Evolutionary conservation across 495 filamentous ascomycete genomes (phyloP), one percentile per base, ranked within the genome.

Genomic region (Amorphotheca resinae): DNA sequence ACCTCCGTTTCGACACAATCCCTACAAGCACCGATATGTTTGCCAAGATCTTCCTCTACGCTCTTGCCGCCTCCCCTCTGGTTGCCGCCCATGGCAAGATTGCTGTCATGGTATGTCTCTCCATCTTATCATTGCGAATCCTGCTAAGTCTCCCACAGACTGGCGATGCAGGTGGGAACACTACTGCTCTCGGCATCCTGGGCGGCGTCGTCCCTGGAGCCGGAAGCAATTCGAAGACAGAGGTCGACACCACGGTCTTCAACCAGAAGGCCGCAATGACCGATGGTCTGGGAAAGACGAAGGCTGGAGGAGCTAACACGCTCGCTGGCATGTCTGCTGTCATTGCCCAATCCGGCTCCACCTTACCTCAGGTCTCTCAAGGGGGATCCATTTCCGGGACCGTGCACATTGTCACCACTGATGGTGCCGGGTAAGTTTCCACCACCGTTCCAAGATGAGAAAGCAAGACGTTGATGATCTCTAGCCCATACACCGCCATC

Each of bases 351-450:
- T 63, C 60, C 2, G 62, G 62, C 26, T 20, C 22, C 32, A 59
- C 54, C 30, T 50, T 65, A 20, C 58, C 62, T 30, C 62, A 65
- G 42, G 53, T 65, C 18, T 56, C 53, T 18, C 9, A 36, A 6
- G 56, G 56, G 33, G 62, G 62, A 48, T 50, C 50, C 28, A 40
- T 65, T 42, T 47, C 52, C 26, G 60, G 59, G 33, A 57, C 54
- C n/a, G 52, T 53, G 26, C 60, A 60, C 54, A 59, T 63, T 45
- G 60, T 65, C 34, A 65, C 60, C 35, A 53, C 57, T 44, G 62
- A 63, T 38, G 62, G 60, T 36, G 60, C 60, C 20, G 62, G 25
- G 25, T 28, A 28, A 28, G 25, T 28, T 28, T 11, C 25, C 11
- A 5, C 5, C 5, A n/a, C n/a, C n/a, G n/a, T n/a, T n/a, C 11